Evolutionary conservation across 345 rosid species (phyloP), one percentile per base, ranked within the genome.

Genomic region (Viola odorata): DNA sequence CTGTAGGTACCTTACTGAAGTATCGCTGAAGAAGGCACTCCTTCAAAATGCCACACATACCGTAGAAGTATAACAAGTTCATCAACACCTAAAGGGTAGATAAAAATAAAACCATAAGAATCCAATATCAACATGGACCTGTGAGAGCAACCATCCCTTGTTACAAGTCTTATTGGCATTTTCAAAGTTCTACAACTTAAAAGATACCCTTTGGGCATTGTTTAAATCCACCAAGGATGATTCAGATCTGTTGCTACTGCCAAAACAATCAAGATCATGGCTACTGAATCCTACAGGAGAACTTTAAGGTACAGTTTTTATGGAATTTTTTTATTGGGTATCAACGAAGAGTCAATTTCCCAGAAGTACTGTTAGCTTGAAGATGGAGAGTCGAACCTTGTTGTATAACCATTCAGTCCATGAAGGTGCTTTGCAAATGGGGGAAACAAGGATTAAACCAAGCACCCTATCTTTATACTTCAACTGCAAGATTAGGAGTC

Each of bases 341-440:
- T 23, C 32, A 1, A 23, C 32, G 32, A 2, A 23, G 32, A 23
- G 32, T 23, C 32, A 23, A 23, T 23, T 23, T 23, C 32, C 36
- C 8, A 38, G 15, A 52, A 56, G 32, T 51, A 9, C 14, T 41
- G 13, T 47, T 50, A 17, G 55, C 16, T 47, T 32, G 37, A 65
- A 54, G 17, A 58, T 50, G 38, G 55, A 53, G 51, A 63, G 14
- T 12, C 8, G 58, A 73, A 82, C 90, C 91, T 85, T 85, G 72
- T 80, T 82, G 70, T 80, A 85, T 17, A 82, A 64, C 91, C 91
- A 85, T 63, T 85, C 91, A 52, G 87, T 67, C 91, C 91, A 85
- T 0, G 87, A 73, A 57, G 87, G 82, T 55, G 82, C 79, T 74
- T 73, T 82, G 80, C 85, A 85, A 57, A 82, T 73, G 12, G 91